phyloP scores from a whole-genome alignment of 139 green algal genomes.

The Tetratostichococcus sp. region DNA sequence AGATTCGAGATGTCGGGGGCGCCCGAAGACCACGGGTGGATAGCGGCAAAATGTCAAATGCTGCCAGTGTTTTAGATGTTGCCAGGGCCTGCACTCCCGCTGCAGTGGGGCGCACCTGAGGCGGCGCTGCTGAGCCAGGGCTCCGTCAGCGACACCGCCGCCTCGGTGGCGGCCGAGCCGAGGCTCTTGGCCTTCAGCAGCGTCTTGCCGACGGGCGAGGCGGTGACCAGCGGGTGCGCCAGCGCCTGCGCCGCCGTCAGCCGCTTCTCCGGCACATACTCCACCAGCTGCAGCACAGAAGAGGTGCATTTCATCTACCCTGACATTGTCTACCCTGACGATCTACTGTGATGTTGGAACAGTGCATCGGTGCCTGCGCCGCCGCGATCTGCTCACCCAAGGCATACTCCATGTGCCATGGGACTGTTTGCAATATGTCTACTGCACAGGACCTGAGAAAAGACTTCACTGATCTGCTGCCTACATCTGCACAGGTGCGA shows the following conservation, averaged over 20 bases:
- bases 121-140: background rate
- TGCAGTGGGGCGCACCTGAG: background rate
- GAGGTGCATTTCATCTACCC: too few relatives aligned
- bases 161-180: slow-evolving; percentile 9
- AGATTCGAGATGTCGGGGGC: too few relatives aligned
- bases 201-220: slow-evolving; percentile 14
- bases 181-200: slow-evolving; percentile 15
- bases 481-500: too few relatives aligned
- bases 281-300: slow-evolving; percentile 27
- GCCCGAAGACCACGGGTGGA: too few relatives aligned
- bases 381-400: slow-evolving; percentile 34
- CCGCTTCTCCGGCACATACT: slow-evolving; percentile 23
- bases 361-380: slow-evolving; percentile 22
- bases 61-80: too few relatives aligned
- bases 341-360: too few relatives aligned
- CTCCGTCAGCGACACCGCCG: background rate
- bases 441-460: too few relatives aligned
- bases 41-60: too few relatives aligned
- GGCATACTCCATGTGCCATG: slow-evolving; percentile 24
- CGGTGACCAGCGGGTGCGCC: slow-evolving; percentile 44
- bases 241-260: slow-evolving; percentile 43
- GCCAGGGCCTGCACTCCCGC: too few relatives aligned
- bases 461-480: too few relatives aligned
- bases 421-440: too few relatives aligned
- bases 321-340: too few relatives aligned